phyloP scores from a whole-genome alignment of 495 filamentous ascomycete species.

The Tuber calosporum region DNA sequence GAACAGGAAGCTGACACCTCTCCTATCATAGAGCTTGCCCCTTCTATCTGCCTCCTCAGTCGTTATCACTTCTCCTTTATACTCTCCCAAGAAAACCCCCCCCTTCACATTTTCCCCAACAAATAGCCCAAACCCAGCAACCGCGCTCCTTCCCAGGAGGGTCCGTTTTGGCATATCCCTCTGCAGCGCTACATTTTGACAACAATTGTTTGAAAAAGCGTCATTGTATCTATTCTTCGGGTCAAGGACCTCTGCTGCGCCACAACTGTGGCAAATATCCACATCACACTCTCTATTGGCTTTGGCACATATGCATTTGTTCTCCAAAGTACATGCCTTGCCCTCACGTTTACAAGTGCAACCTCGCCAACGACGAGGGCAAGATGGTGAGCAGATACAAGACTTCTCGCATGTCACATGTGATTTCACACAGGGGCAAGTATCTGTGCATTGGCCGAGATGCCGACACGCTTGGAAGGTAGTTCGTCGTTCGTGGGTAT shows the following conservation, averaged over 20 bases:
- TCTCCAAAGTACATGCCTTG: constrained; percentile 49
- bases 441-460: constrained; percentile 34
- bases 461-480: constrained; percentile 39
- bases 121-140: constrained; percentile 62
- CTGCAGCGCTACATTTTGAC: constrained; percentile 59
- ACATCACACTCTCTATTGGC: constrained; percentile 66
- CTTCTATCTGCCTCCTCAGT: constrained; percentile 58
- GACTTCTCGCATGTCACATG: constrained; percentile 60
- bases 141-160: constrained; percentile 55
- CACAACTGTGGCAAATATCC: constrained; percentile 59
- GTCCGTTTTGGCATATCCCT: constrained; percentile 54
- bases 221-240: constrained; percentile 54
- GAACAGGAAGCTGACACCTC: constrained; percentile 59
- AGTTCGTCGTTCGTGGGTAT: constrained; percentile 33
- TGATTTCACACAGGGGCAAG: constrained; percentile 37
- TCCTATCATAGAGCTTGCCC: constrained; percentile 56
- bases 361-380: constrained; percentile 58
- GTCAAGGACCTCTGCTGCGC: constrained; percentile 56
- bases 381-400: constrained; percentile 56
- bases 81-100: constrained; percentile 62
- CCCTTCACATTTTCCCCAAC: constrained; percentile 54
- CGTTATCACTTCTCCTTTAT: constrained; percentile 63
- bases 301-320: constrained; percentile 53
- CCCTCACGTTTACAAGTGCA: constrained; percentile 54
- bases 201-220: constrained; percentile 48